phyloP scores from a whole-genome alignment of 2,329 filamentous ascomycete species.

The Exophiala sideris region DNA sequence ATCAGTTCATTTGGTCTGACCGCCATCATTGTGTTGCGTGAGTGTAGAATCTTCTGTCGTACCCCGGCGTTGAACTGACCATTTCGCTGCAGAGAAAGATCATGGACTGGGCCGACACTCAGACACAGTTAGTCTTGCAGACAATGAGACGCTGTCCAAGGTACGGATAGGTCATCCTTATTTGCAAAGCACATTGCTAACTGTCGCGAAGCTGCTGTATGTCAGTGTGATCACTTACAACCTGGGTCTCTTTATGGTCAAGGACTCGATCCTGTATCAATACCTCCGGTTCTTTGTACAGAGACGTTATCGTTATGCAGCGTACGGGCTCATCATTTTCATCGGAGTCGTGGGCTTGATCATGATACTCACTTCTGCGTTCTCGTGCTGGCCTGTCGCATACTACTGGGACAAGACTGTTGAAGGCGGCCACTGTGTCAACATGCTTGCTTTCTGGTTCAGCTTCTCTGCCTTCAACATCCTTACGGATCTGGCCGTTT shows the following conservation, averaged over 20 bases:
- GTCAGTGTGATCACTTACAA: constrained; percentile 36
- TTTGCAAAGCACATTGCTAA: not conserved
- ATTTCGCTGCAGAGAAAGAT: constrained; percentile 10
- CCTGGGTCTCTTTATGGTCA: constrained; percentile 32
- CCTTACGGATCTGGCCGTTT: constrained; percentile 56
- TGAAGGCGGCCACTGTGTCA: constrained; percentile 41
- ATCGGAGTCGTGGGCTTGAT: constrained; percentile 8
- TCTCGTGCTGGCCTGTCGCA: constrained; percentile 43
- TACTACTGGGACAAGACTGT: constrained; percentile 39
- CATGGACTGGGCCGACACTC: constrained; percentile 18
- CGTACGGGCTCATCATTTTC: constrained; percentile 12
- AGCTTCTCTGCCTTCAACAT: constrained; percentile 59
- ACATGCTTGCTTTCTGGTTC: constrained; percentile 51
- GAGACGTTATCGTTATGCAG: constrained; percentile 9
- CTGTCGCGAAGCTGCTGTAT: constrained; percentile 14
- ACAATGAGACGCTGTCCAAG: constrained; percentile 16
- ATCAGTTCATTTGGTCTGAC: constrained; percentile 15
- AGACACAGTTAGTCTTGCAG: constrained; percentile 12
- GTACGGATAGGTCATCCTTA: not conserved
- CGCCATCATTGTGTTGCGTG: constrained; percentile 15
- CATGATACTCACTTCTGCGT: constrained; percentile 23
- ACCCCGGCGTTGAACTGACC: not conserved
- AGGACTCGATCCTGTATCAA: constrained; percentile 34
- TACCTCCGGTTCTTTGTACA: constrained; percentile 34
- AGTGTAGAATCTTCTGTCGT: not conserved